Evolutionary conservation across 1,284 basidiomycete genomes (phyloP), one percentile per base, ranked within the genome.

Genomic region (Malassezia arunalokei): DNA sequence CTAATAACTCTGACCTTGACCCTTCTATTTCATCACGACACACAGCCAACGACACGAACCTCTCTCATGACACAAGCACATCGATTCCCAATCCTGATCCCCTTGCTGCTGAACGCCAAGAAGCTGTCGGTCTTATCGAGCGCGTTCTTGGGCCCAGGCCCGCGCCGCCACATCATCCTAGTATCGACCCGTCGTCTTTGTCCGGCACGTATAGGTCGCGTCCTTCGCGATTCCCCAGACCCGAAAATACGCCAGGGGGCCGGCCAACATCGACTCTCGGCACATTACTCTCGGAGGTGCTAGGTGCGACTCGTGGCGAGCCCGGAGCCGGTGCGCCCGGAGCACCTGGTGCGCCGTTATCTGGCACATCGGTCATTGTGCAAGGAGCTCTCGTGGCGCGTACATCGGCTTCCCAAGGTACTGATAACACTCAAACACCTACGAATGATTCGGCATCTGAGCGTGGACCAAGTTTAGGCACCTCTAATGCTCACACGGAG

Each of bases 311-410:
- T 15, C 52, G 41, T 6, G 20, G 20, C 20, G 20, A 24, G 4
- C 33, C 33, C 5, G 11, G 33, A 35, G 35, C 6, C 3, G 44
- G 33, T 4, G 24, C n/a, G 8, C 30, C 29, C 6, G 15, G 11
- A 15, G 24, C 38, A 1, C 42, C 37, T 6, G 9, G 28, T 8
- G 33, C 41, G 15, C 43, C 47, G 1, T 37, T 50, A 5, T 50
- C 53, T 6, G 67, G 67, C 30, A 70, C 67, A 3, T 68, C 65
- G 15, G 66, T 71, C 56, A 66, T 71, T 14, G 68, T 71, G 7
- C 68, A 71, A 38, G 68, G 68, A 17, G 68, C 68, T 6, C 60
- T 71, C 11, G 54, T 71, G 8, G 60, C 68, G 9, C 49, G 59
- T 12, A 60, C 58, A 11, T 15, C 53, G 3, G 48, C 56, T 14